Evolutionary conservation across 2,329 filamentous ascomycete genomes (phyloP).

Genomic region (Didymella arachidicola): DNA sequence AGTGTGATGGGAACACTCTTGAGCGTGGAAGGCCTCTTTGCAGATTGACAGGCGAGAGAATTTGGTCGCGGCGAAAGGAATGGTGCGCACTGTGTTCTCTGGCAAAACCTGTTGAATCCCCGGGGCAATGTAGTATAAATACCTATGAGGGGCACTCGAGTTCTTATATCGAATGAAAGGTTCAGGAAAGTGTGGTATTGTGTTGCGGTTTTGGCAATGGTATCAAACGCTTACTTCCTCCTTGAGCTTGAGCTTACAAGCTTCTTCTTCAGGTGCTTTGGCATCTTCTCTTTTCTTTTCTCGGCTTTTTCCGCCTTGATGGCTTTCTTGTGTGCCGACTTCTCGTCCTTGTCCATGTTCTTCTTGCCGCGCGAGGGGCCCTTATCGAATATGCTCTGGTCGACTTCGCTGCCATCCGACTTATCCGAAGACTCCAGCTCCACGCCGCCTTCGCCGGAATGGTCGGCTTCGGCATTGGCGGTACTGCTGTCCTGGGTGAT

Average conservation of each 20-base stretch:
- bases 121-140: neutral
- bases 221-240: constrained; percentile 60
- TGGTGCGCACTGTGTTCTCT: neutral
- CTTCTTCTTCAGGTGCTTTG: constrained; percentile 94
- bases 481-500: constrained; percentile 54
- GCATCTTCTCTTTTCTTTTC: constrained; percentile 93
- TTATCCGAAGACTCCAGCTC: constrained; percentile 27
- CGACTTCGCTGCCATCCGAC: constrained; percentile 36
- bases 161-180: neutral
- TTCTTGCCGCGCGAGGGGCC: constrained; percentile 52
- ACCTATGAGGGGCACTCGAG: neutral
- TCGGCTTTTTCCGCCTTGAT: constrained; percentile 97
- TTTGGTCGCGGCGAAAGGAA: neutral
- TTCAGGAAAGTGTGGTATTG: neutral
- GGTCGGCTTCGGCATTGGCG: neutral
- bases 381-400: constrained; percentile 47
- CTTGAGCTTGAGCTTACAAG: constrained; percentile 70
- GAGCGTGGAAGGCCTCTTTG: constrained; percentile 37
- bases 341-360: constrained; percentile 90
- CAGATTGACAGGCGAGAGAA: constrained; percentile 11
- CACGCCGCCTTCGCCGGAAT: constrained; percentile 6
- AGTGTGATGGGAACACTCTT: constrained; percentile 34
- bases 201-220: neutral
- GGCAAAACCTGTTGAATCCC: neutral
- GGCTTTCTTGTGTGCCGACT: constrained; percentile 85